These are phyloP conservation scores for Aspergillus incahuasiensis DNA, from an alignment of 495 filamentous ascomycete genomes.

Conservation along the genomic window DNA sequence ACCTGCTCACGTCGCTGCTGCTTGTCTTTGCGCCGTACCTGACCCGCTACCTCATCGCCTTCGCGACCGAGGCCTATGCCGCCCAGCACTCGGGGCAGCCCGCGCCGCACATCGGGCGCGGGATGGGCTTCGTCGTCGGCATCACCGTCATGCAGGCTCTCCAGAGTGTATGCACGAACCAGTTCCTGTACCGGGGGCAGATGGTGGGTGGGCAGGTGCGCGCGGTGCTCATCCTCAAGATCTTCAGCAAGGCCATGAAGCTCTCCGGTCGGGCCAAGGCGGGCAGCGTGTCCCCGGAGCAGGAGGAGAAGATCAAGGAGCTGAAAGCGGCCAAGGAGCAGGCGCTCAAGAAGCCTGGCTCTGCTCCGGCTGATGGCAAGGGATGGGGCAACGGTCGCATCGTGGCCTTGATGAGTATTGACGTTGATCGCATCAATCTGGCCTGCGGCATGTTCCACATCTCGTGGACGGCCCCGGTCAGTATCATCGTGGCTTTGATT, in stretches of 20 bases:
- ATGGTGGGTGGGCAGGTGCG: conserved; percentile 73
- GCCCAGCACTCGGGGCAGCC: conserved; percentile 40
- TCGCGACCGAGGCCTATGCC: conserved; percentile 73
- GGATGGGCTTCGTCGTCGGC: conserved; percentile 70
- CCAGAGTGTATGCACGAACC: conserved; percentile 68
- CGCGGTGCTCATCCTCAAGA: conserved; percentile 65
- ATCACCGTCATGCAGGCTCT: conserved; percentile 71
- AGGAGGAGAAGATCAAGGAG: conserved; percentile 18
- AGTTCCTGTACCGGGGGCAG: conserved; percentile 79
- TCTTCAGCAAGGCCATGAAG: conserved; percentile 80
- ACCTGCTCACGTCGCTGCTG: conserved; percentile 64
- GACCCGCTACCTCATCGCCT: conserved; percentile 71
- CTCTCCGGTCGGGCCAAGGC: conserved; percentile 75
- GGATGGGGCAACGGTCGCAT: conserved; percentile 92
- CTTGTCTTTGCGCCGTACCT: conserved; percentile 72
- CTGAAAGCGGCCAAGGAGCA: conserved; percentile 41
- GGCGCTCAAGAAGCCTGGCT: conserved; percentile 29
- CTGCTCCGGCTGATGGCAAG: conserved; percentile 53
- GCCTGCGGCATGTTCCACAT: conserved; percentile 85
- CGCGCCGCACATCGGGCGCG: conserved; percentile 57
- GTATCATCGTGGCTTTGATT: conserved; percentile 69
- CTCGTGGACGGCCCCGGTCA: conserved; percentile 77
- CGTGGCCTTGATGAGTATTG: conserved; percentile 87
- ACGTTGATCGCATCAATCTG: conserved; percentile 85
- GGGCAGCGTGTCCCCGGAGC: conserved; percentile 48